These are phyloP conservation scores for Podila epicladia DNA, from an alignment of 192 early-diverging fungal species.

Conservation along the genomic window DNA sequence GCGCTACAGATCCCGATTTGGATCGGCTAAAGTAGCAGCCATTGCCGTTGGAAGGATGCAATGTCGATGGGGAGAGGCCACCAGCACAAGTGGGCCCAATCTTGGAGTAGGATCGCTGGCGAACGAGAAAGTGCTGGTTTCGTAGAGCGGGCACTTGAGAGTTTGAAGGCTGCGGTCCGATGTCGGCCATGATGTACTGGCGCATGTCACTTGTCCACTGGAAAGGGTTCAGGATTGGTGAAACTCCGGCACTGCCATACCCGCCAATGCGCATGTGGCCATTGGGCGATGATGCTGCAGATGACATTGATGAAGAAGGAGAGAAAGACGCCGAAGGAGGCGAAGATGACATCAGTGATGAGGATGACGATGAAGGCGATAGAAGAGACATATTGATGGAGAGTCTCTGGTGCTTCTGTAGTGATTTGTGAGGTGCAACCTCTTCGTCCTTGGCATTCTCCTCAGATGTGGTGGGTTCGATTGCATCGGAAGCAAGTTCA, in stretches of 20 bases:
- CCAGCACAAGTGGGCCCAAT: constrained; percentile 3
- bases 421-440: not conserved
- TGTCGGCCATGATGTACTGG: constrained; percentile 49
- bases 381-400: constrained; percentile 32
- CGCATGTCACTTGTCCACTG: constrained; percentile 40
- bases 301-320: constrained; percentile 6
- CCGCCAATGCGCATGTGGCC: not conserved
- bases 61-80: not conserved
- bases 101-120: constrained; percentile 35
- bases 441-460: not conserved
- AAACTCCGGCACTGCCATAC: not conserved
- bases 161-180: constrained; percentile 45
- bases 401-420: not conserved
- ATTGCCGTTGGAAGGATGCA: not conserved
- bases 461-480: constrained; percentile 4
- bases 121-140: constrained; percentile 1
- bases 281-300: constrained; percentile 30
- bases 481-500: constrained; percentile 12
- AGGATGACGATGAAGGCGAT: constrained; percentile 8
- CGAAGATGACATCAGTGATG: constrained; percentile 7
- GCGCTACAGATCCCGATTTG: not conserved
- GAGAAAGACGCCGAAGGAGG: constrained; percentile 15
- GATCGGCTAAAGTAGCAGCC: constrained; percentile 1
- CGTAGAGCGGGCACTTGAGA: constrained; percentile 19
- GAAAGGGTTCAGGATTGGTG: constrained; percentile 29